Base-by-base conservation (phyloP, 1,139 yeast genomes). In the Yamadazyma diospyri region DNA sequence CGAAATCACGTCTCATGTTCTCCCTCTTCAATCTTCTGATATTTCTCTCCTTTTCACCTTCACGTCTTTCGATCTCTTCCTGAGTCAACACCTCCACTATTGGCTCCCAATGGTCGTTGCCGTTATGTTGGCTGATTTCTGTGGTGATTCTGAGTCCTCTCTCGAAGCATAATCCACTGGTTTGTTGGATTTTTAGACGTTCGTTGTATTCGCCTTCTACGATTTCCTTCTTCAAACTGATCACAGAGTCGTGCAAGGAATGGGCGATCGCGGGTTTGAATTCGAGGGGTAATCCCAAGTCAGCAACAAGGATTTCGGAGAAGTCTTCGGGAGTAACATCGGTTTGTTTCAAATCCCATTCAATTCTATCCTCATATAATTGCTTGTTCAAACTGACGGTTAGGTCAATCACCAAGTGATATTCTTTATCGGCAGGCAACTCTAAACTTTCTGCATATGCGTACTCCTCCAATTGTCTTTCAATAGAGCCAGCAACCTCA, bases 11-110 rank as follows among this genome's bases (percentile, higher is more conserved):
- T 45, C 81, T 69, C 70, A 84, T 77, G 16, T 87, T 80, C 55
- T 94, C 98, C 57, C 98, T 78, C 65, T 94, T 89, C 51, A 88
- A 69, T 53, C 98, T 78, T 57, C 98, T 77, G 41, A 87, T 73
- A 51, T 85, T 87, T 57, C 98, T 76, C 45, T 89, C 97, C 51
- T 95, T 80, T 59, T 94, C 98, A 45, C 89, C 87, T 53, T 92
- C 97, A 42, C 97, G 75, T 60, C 85, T 83, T 53, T 89, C 97
- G 38, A 92, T 87, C 59, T 92, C 98, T 72, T 92, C 89, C 30
- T 87, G 92, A 1, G 94, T 80, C 40, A 92, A 69, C 6, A 78
- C 76, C 57, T 89, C 97, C 3, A 92, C 82, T 23, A 79, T 72
- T 9, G 99, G 98, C 34, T 84, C 82, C 95, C 97, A 92, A 23